Percentiles rank a stretch among this genome's conserved stretches.
These are phyloP conservation scores for Backusella macrospora DNA, from an alignment of 192 early-diverging fungal genomes.

Conservation along the genomic window DNA sequence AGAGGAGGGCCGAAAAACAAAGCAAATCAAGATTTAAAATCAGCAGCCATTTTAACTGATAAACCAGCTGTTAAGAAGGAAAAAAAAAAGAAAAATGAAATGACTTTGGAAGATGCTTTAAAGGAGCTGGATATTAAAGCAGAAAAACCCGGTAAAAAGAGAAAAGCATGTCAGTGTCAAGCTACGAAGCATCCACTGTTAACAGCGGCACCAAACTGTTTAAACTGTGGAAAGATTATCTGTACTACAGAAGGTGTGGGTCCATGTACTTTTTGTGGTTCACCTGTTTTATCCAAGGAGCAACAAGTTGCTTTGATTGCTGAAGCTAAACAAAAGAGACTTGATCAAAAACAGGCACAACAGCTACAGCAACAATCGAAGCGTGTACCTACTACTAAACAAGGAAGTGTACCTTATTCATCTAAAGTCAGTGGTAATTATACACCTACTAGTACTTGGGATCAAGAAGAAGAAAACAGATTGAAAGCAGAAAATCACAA, in stretches of 20 bases:
- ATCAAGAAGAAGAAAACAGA: constrained; percentile 30
- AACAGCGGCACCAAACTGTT: constrained; percentile 57
- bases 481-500: constrained; percentile 45
- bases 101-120: constrained; percentile 53
- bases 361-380: constrained; percentile 37
- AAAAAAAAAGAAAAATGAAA: constrained; percentile 43
- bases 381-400: constrained; percentile 6
- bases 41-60: background rate
- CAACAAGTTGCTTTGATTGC: constrained; percentile 54
- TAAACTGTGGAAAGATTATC: constrained; percentile 65
- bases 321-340: constrained; percentile 52
- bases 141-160: constrained; percentile 42
- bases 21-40: background rate
- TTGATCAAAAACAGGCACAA: constrained; percentile 41
- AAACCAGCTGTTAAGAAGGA: constrained; percentile 34
- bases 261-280: constrained; percentile 59
- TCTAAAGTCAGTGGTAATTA: constrained; percentile 49
- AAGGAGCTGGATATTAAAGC: constrained; percentile 51
- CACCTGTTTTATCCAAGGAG: constrained; percentile 51
- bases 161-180: constrained; percentile 52
- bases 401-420: constrained; percentile 44
- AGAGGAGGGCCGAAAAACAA: constrained; percentile 2
- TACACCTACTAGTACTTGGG: constrained; percentile 26
- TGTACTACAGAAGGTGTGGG: constrained; percentile 56
- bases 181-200: constrained; percentile 59